Evolutionary conservation across 164 flowering plant genomes (phyloP).

Genomic region (Magnolia officinalis): DNA sequence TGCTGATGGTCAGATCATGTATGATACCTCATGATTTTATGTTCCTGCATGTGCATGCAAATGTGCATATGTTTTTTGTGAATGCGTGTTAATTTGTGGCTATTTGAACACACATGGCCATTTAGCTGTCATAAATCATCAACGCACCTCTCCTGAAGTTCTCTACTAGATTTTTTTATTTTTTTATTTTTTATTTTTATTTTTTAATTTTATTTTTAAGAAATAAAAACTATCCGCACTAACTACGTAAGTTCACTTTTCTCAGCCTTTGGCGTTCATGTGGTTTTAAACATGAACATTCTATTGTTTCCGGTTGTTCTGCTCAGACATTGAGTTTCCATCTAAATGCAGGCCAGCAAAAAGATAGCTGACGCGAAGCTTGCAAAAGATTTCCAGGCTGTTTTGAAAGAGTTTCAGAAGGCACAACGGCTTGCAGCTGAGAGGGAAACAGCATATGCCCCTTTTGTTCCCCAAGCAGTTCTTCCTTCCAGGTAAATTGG

Average conservation of each 20-base stretch:
- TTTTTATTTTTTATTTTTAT: no score
- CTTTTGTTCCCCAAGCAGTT: conserved; percentile 43
- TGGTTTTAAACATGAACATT: background rate
- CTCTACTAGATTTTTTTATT: background rate
- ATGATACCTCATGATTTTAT: background rate
- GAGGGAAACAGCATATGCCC: conserved; percentile 64
- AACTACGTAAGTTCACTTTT: background rate
- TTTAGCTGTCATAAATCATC: no score
- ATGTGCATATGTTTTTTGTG: background rate
- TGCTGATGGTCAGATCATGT: no score
- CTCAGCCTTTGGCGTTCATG: background rate
- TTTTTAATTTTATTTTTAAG: no score
- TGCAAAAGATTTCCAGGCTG: conserved; percentile 73
- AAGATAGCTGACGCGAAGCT: conserved; percentile 80
- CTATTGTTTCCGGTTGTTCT: background rate
- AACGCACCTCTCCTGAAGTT: background rate
- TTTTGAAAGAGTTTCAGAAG: conserved; percentile 75
- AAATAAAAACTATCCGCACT: background rate
- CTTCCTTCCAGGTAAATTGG: conserved; percentile 47
- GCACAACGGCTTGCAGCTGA: conserved; percentile 78
- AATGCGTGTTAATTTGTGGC: background rate
- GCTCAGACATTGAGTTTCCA: conserved; percentile 4
- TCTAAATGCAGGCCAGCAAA: conserved; percentile 52
- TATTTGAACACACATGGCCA: no score
- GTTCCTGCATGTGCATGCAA: background rate